Conservation (phyloP, 2,329 filamentous ascomycete genomes). For the Drechmeria coniospora region DNA sequence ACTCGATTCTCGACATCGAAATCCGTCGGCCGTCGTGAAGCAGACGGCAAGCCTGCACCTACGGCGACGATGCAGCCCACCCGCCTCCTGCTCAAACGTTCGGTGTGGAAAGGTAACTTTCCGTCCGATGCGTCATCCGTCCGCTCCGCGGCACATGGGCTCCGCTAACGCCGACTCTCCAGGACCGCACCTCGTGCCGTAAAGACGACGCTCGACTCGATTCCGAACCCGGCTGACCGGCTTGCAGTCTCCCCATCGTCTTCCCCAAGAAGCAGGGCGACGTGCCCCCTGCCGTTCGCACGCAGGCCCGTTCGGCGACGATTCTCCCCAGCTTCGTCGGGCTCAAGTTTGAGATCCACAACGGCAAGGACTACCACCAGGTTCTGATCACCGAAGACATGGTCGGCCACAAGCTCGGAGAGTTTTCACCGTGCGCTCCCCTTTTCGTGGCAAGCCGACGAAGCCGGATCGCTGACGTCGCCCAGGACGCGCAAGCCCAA, state of each 20-base stretch:
- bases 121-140: background rate
- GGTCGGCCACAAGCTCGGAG: constrained; percentile 89
- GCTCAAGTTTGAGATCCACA: constrained; percentile 78
- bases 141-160: background rate
- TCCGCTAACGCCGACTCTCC: constrained; percentile 8
- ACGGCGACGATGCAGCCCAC: constrained; percentile 55
- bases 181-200: constrained; percentile 41
- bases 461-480: too few species aligned
- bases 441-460: background rate
- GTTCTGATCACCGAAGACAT: constrained; percentile 83
- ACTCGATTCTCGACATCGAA: too few species aligned
- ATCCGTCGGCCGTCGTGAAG: too few species aligned
- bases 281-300: constrained; percentile 58
- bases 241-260: constrained; percentile 38
- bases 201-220: constrained; percentile 8
- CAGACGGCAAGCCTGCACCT: too few species aligned
- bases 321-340: constrained; percentile 89
- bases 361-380: constrained; percentile 76
- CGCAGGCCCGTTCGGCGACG: constrained; percentile 74
- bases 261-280: constrained; percentile 42
- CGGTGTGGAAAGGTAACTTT: constrained; percentile 69
- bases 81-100: constrained; percentile 53
- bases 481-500: constrained; percentile 45
- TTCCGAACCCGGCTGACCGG: constrained; percentile 3
- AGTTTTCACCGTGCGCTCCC: constrained; percentile 67